phyloP scores from a whole-genome alignment of 306 rosid species.

The Lathyrus oleraceus region DNA sequence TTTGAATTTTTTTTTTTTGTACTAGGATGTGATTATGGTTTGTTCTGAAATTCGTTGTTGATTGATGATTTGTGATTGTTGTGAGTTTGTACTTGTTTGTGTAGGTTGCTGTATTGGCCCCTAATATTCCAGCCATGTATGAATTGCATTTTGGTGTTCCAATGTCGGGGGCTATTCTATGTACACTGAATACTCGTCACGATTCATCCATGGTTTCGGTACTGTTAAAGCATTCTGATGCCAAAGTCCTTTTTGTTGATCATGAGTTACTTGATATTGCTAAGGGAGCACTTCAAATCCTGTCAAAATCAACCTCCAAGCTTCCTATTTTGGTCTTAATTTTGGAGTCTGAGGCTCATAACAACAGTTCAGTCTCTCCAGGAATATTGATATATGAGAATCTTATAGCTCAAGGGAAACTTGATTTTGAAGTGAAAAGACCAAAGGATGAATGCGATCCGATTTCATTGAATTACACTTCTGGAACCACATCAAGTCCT shows the following conservation, averaged over 20 bases:
- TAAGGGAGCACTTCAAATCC: slow-evolving; percentile 53
- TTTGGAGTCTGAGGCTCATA: slow-evolving; percentile 41
- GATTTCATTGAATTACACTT: slow-evolving; percentile 79
- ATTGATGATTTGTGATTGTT: slow-evolving; percentile 4
- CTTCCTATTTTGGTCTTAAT: slow-evolving; percentile 59
- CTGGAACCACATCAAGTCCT: slow-evolving; percentile 93
- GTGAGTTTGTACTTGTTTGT: slow-evolving; percentile 21
- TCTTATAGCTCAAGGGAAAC: slow-evolving; percentile 53
- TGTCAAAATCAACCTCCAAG: slow-evolving; percentile 44
- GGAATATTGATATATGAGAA: slow-evolving; percentile 59
- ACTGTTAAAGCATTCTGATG: slow-evolving; percentile 67
- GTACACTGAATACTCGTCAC: slow-evolving; percentile 67
- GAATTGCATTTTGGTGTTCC: slow-evolving; percentile 89
- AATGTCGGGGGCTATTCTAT: slow-evolving; percentile 87
- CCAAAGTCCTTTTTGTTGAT: slow-evolving; percentile 71
- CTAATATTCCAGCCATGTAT: slow-evolving; percentile 79
- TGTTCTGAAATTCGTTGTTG: not conserved
- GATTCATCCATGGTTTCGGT: slow-evolving; percentile 61
- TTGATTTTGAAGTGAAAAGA: slow-evolving; percentile 52
- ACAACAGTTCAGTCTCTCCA: slow-evolving; percentile 12
- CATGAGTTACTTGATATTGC: slow-evolving; percentile 56
- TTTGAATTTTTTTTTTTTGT: not conserved
- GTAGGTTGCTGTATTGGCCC: slow-evolving; percentile 81
- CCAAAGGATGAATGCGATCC: slow-evolving; percentile 83
- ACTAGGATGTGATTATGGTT: not conserved